These are phyloP conservation scores for Wickerhamiella allomyrinae DNA, from an alignment of 805 yeast genomes.

Conservation along the genomic window DNA sequence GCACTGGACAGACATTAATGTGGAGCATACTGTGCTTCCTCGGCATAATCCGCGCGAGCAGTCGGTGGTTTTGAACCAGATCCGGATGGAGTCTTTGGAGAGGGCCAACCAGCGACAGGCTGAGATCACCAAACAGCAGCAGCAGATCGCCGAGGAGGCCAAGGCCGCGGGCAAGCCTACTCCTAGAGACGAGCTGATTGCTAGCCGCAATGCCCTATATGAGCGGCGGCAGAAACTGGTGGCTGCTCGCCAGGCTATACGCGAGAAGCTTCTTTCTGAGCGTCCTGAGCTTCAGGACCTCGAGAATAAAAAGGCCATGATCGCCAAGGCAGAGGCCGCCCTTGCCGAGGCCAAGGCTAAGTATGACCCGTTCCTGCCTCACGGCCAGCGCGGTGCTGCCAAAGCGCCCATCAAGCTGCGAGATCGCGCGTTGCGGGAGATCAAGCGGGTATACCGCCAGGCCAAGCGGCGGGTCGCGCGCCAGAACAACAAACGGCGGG, in stretches of 20 bases:
- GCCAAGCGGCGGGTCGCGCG: slow-evolving; percentile 17
- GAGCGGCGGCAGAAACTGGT: slow-evolving; percentile 5
- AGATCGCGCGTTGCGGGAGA: slow-evolving; percentile 17
- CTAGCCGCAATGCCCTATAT: slow-evolving; percentile 1
- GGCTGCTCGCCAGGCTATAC: slow-evolving; percentile 8
- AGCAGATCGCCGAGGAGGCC: slow-evolving; percentile 7
- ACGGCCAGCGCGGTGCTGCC: slow-evolving; percentile 20
- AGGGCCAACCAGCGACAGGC: slow-evolving; percentile 7
- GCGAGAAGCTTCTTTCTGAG: slow-evolving; percentile 9
- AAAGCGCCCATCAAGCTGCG: slow-evolving; percentile 20
- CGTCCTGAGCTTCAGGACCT: slow-evolving; percentile 18
- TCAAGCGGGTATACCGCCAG: slow-evolving; percentile 17
- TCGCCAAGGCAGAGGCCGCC: slow-evolving; percentile 14
- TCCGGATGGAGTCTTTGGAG: slow-evolving; percentile 12
- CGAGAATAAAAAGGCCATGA: slow-evolving; percentile 12
- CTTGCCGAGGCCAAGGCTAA: slow-evolving; percentile 14
- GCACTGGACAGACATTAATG: slow-evolving; percentile 50
- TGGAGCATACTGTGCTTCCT: slow-evolving; percentile 45
- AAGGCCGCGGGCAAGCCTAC: slow-evolving; percentile 12
- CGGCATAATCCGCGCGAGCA: slow-evolving; percentile 50
- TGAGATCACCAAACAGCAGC: slow-evolving; percentile 2
- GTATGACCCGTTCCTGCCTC: slow-evolving; percentile 19
- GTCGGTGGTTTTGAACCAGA: slow-evolving; percentile 46
- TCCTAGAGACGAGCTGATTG: slow-evolving; percentile 5
- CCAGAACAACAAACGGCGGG: slow-evolving; percentile 18